Conservation (phyloP, 306 rosid species). For the Rosa rugosa region DNA sequence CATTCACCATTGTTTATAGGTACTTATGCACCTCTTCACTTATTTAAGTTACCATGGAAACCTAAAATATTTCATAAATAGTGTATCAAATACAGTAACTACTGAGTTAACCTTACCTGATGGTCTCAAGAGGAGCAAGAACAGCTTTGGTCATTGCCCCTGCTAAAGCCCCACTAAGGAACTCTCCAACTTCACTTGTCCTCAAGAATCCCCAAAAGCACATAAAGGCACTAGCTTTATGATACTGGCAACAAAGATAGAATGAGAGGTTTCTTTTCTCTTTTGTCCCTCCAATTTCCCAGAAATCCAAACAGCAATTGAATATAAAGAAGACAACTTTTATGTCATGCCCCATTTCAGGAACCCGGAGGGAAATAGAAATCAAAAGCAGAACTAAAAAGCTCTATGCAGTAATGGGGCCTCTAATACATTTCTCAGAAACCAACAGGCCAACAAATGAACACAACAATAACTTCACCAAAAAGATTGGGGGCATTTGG, state of each 20-base stretch:
- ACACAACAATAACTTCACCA: neutral
- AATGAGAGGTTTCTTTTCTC: neutral
- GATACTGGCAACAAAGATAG: neutral
- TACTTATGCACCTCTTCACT: neutral
- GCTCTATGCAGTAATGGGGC: neutral
- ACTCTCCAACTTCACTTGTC: constrained; percentile 83
- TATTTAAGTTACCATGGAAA: neutral
- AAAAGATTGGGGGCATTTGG: neutral
- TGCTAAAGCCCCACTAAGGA: constrained; percentile 86
- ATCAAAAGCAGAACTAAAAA: neutral
- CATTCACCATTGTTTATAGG: neutral
- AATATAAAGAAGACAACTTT: neutral
- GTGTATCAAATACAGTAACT: neutral
- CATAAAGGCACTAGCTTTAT: constrained; percentile 11
- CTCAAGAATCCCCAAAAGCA: constrained; percentile 57
- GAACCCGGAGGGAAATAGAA: neutral
- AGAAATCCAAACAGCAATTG: neutral
- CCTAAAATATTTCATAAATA: neutral
- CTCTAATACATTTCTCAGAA: neutral
- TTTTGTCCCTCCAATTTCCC: neutral
- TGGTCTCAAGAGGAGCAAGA: constrained; percentile 97
- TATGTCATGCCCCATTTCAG: neutral
- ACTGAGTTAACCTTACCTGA: constrained; percentile 51
- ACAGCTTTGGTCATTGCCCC: constrained; percentile 98
- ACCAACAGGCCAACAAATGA: constrained; percentile 4